phyloP scores from a whole-genome alignment of 2,329 filamentous ascomycete species.

The Verticillium nonalfalfae region DNA sequence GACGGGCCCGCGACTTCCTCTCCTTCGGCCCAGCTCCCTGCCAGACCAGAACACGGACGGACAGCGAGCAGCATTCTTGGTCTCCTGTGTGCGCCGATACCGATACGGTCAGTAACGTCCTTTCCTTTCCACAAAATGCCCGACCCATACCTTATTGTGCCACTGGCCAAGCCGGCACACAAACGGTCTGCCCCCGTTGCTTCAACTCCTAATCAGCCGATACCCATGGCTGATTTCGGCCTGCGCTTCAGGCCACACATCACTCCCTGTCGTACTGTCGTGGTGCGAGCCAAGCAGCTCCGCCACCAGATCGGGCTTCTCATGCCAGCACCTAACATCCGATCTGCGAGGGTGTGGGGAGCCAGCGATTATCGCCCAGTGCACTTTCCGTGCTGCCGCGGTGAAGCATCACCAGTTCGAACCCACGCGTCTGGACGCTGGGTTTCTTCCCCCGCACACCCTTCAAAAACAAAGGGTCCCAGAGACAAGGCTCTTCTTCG shows the following conservation, averaged over 20 bases:
- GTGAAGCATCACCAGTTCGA: no score
- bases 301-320: background rate
- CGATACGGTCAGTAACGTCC: background rate
- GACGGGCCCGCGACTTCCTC: background rate
- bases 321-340: background rate
- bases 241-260: background rate
- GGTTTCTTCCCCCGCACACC: no score
- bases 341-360: background rate
- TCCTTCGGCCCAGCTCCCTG: background rate
- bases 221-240: background rate
- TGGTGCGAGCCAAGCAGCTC: background rate
- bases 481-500: no score
- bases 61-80: background rate
- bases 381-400: no score
- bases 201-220: background rate
- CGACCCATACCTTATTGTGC: background rate
- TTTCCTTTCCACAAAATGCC: background rate
- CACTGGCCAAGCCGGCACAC: background rate
- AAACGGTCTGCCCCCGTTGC: background rate
- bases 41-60: background rate
- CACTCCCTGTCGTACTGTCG: background rate
- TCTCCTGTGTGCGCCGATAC: background rate
- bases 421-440: no score
- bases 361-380: background rate
- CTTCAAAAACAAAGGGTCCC: no score